phyloP scores from a whole-genome alignment of 768 basidiomycete genomes.

The Leucocoprinus sp. region DNA sequence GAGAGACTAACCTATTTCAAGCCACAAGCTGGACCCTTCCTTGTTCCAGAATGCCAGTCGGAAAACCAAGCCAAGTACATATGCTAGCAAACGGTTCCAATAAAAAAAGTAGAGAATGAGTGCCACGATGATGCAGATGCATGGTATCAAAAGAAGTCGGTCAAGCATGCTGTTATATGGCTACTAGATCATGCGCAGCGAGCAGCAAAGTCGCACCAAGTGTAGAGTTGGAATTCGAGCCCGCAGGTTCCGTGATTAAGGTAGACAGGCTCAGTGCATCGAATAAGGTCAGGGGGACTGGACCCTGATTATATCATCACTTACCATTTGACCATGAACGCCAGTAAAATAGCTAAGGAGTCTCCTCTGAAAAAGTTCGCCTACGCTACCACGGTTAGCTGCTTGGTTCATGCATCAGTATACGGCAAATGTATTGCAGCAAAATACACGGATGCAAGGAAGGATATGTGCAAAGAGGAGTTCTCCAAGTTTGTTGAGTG shows the following conservation, averaged over 20 bases:
- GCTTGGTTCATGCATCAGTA: conserved; percentile 57
- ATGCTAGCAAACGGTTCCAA: conserved; percentile 80
- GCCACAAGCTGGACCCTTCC: conserved; percentile 69
- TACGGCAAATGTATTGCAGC: conserved; percentile 89
- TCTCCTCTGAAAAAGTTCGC: conserved; percentile 47
- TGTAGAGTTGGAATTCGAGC: background rate
- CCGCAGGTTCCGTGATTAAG: background rate
- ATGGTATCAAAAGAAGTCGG: conserved; percentile 53
- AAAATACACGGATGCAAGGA: conserved; percentile 75
- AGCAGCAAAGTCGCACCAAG: background rate
- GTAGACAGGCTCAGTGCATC: background rate
- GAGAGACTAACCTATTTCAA: conserved; percentile 59
- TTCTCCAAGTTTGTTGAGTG: conserved; percentile 81
- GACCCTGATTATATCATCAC: conserved; percentile 7
- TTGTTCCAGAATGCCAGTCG: conserved; percentile 75
- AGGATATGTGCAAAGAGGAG: conserved; percentile 78
- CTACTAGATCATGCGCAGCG: background rate
- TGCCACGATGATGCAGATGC: conserved; percentile 45
- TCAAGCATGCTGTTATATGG: conserved; percentile 39
- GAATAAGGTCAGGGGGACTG: background rate
- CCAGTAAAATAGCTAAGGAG: conserved; percentile 17
- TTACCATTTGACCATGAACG: conserved; percentile 16
- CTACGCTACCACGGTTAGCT: conserved; percentile 64
- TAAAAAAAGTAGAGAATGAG: conserved; percentile 80
- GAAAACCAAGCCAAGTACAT: conserved; percentile 53